Percentiles rank a stretch among this genome's conserved stretches.
These are phyloP conservation scores for Escovopsis weberi DNA, from an alignment of 2,329 filamentous ascomycete genomes.

Conservation along the genomic window DNA sequence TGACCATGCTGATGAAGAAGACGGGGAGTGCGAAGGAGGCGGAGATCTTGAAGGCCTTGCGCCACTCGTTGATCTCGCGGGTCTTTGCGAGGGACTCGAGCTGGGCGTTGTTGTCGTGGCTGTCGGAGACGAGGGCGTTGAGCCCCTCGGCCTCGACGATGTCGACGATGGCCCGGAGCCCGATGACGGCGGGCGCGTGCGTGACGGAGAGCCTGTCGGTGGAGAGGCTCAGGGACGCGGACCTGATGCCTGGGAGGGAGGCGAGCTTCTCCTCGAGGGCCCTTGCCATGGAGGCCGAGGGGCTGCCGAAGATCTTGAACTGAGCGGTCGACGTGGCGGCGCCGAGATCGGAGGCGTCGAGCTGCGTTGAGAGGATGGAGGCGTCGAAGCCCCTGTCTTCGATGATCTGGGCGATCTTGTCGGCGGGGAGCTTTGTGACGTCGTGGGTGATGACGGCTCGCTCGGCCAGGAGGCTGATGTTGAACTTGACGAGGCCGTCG, in stretches of 20 bases:
- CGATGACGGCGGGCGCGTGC: constrained; percentile 57
- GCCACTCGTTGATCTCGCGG: constrained; percentile 90
- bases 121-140: constrained; percentile 80
- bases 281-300: constrained; percentile 56
- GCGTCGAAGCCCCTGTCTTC: constrained; percentile 87
- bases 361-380: constrained; percentile 60
- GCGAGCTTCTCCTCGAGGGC: constrained; percentile 55
- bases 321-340: constrained; percentile 48
- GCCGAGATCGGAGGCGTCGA: constrained; percentile 40
- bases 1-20: constrained; percentile 80
- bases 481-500: constrained; percentile 73
- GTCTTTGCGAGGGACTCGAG: constrained; percentile 93
- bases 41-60: constrained; percentile 62
- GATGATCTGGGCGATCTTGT: constrained; percentile 67
- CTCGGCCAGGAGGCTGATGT: constrained; percentile 87
- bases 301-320: constrained; percentile 72
- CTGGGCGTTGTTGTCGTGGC: constrained; percentile 92
- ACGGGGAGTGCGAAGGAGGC: constrained; percentile 76
- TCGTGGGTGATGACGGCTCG: constrained; percentile 82
- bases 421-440: constrained; percentile 50
- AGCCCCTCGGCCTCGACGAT: constrained; percentile 67
- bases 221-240: constrained; percentile 58
- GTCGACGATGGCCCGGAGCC: constrained; percentile 72
- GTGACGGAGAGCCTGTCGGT: constrained; percentile 60
- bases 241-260: constrained; percentile 54